phyloP scores from a whole-genome alignment of 148 eudicot genomes.

The Simmondsia chinensis region DNA sequence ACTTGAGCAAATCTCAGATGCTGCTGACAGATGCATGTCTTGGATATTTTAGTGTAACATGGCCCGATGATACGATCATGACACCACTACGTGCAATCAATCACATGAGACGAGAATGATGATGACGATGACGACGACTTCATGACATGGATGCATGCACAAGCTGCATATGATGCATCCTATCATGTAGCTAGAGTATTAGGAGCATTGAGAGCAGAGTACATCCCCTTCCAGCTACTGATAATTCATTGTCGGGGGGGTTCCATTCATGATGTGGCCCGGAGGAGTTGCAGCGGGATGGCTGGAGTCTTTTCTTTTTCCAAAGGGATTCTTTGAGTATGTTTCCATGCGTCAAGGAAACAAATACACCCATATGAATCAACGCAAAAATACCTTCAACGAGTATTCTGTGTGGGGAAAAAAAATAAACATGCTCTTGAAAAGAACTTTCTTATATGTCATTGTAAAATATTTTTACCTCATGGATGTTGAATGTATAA shows the following conservation, averaged over 20 bases:
- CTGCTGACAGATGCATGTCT: slow-evolving; percentile 40
- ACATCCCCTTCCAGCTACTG: slow-evolving; percentile 95
- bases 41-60: slow-evolving; percentile 25
- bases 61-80: slow-evolving; percentile 24
- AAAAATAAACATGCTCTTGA: no score
- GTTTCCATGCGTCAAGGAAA: slow-evolving; percentile 53
- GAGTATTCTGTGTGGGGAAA: no score
- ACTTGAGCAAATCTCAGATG: no score
- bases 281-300: slow-evolving; percentile 28
- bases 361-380: neutral
- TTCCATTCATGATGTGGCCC: slow-evolving; percentile 44
- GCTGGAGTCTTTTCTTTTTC: slow-evolving; percentile 69
- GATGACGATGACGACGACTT: slow-evolving; percentile 13
- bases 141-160: slow-evolving; percentile 71
- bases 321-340: slow-evolving; percentile 95
- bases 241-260: slow-evolving; percentile 45
- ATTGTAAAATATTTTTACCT: no score
- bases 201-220: slow-evolving; percentile 61
- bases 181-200: slow-evolving; percentile 53
- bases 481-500: no score
- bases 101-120: slow-evolving; percentile 57
- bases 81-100: slow-evolving; percentile 44
- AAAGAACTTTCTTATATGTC: no score
- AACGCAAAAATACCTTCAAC: slow-evolving; percentile 1
- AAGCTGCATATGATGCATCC: slow-evolving; percentile 92